Evolutionary conservation across 2,329 filamentous ascomycete genomes (phyloP).

Genomic region (Xylaria multiplex): DNA sequence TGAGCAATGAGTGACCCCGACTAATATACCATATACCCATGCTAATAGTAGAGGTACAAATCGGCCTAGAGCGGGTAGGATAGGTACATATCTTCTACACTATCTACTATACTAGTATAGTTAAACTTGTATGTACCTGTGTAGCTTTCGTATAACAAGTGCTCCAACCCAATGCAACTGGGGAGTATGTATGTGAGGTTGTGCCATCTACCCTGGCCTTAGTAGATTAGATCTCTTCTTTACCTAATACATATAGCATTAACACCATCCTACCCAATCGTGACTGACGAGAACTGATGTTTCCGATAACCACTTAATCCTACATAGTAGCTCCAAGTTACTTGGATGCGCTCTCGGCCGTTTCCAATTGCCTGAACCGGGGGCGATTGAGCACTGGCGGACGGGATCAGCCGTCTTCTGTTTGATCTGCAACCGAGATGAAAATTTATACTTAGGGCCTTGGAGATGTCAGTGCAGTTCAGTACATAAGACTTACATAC

Average conservation of each 20-base stretch:
- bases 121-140: not conserved
- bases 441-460: constrained; percentile 13
- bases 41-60: not conserved
- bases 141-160: not conserved
- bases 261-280: constrained; percentile 7
- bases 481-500: constrained; percentile 22
- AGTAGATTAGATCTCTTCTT: not conserved
- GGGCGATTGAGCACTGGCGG: not conserved
- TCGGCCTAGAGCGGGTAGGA: not conserved
- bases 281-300: constrained; percentile 1
- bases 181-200: too few species aligned
- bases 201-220: too few species aligned
- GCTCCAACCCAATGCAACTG: not conserved
- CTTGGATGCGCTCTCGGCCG: constrained; percentile 9
- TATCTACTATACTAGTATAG: too few species aligned
- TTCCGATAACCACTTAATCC: constrained; percentile 4
- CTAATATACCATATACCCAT: too few species aligned
- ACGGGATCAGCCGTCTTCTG: constrained; percentile 8
- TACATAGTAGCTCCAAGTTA: not conserved
- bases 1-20: too few species aligned
- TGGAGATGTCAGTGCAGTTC: constrained; percentile 23
- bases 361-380: constrained; percentile 1
- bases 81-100: not conserved
- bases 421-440: constrained; percentile 21
- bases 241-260: not conserved